Conservation (phyloP, 768 basidiomycete genomes). For the Russula compacta region DNA sequence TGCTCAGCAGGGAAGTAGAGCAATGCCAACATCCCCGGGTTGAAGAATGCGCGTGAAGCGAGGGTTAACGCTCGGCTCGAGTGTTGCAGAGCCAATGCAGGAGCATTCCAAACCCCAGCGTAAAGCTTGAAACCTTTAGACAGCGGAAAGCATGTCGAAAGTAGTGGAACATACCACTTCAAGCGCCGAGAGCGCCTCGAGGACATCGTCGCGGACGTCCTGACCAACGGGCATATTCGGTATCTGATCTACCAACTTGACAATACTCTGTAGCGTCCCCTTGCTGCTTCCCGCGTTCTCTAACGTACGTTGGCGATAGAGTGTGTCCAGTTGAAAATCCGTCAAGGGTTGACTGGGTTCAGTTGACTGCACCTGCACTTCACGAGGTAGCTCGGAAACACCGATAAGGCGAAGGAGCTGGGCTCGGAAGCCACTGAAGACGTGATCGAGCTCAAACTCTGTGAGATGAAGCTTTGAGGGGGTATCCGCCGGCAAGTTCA, state of each 20-base stretch:
- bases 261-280: constrained; percentile 75
- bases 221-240: constrained; percentile 86
- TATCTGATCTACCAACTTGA: constrained; percentile 76
- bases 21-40: constrained; percentile 91
- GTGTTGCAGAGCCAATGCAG: constrained; percentile 40
- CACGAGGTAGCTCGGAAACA: constrained; percentile 50
- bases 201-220: constrained; percentile 65
- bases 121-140: constrained; percentile 30
- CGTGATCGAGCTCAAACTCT: constrained; percentile 35
- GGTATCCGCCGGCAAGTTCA: constrained; percentile 42
- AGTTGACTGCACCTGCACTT: constrained; percentile 34
- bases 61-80: constrained; percentile 56
- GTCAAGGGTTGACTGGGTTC: constrained; percentile 32
- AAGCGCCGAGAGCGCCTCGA: constrained; percentile 59
- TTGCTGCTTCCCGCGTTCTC: constrained; percentile 61
- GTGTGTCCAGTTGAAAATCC: constrained; percentile 75
- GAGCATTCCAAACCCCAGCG: constrained; percentile 30
- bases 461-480: constrained; percentile 32
- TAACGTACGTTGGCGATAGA: constrained; percentile 57
- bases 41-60: constrained; percentile 87
- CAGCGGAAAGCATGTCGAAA: not conserved
- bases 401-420: constrained; percentile 81
- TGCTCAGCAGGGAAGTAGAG: constrained; percentile 98
- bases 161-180: constrained; percentile 47
- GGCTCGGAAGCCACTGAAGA: constrained; percentile 55